Percentiles rank a stretch among this genome's conserved stretches.
phyloP scores from a whole-genome alignment of 1,284 basidiomycete genomes.

The Puccinia sorghi region DNA sequence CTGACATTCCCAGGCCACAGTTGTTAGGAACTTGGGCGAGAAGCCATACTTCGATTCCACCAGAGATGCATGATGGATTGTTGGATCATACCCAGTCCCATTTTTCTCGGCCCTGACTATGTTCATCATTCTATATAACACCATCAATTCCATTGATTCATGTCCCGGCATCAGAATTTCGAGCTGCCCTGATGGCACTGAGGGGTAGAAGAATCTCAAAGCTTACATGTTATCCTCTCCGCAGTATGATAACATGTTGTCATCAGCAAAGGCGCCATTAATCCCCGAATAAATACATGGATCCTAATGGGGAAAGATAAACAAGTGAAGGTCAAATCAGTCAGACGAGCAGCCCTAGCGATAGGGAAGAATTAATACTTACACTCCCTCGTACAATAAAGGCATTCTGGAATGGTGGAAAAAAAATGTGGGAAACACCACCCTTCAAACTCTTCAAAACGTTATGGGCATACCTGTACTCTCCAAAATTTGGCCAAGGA shows the following conservation, averaged over 20 bases:
- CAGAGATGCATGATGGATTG: slow-evolving; percentile 41
- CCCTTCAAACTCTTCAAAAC: background rate
- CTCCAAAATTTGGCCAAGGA: slow-evolving; percentile 49
- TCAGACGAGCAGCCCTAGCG: background rate
- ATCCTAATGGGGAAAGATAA: slow-evolving; percentile 14
- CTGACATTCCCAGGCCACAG: slow-evolving; percentile 49
- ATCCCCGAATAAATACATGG: slow-evolving; percentile 41
- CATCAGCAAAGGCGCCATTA: slow-evolving; percentile 39
- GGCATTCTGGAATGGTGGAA: slow-evolving; percentile 35
- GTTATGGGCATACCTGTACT: slow-evolving; percentile 36
- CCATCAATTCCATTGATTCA: background rate
- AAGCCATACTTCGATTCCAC: slow-evolving; percentile 43
- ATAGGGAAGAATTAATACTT: slow-evolving; percentile 8
- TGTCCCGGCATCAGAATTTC: background rate
- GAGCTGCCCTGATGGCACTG: background rate
- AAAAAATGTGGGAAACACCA: background rate
- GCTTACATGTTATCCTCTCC: slow-evolving; percentile 49
- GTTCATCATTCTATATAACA: slow-evolving; percentile 41
- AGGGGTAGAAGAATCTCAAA: background rate
- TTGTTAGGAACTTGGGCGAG: slow-evolving; percentile 41
- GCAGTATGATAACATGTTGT: slow-evolving; percentile 39
- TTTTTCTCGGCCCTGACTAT: slow-evolving; percentile 49
- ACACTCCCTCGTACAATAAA: slow-evolving; percentile 48
- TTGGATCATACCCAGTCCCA: slow-evolving; percentile 36
- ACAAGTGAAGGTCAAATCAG: background rate